phyloP scores from a whole-genome alignment of 2,329 filamentous ascomycete species.

The Ceratocystis colombiana region DNA sequence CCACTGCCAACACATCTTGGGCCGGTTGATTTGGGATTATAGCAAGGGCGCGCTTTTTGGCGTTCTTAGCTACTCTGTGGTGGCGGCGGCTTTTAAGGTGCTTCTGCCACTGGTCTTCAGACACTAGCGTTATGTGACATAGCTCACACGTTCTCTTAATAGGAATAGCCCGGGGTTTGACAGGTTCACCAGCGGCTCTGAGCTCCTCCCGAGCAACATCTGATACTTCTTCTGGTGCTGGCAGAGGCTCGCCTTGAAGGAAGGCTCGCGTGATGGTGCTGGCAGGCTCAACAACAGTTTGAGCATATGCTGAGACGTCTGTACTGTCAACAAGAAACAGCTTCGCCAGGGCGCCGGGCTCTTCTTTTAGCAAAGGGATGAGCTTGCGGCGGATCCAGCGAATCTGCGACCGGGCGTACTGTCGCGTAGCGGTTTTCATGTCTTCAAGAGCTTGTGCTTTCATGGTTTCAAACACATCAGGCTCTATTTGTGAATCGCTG shows the following conservation, averaged over 20 bases:
- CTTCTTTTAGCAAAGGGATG: constrained; percentile 54
- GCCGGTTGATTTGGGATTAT: constrained; percentile 26
- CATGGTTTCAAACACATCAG: constrained; percentile 43
- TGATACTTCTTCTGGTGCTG: constrained; percentile 42
- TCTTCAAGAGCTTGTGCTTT: constrained; percentile 55
- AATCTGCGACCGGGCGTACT: constrained; percentile 76
- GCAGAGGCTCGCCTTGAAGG: constrained; percentile 47
- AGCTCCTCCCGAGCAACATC: constrained; percentile 45
- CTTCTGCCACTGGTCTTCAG: constrained; percentile 41
- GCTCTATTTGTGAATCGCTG: constrained; percentile 26
- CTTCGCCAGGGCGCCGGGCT: constrained; percentile 42
- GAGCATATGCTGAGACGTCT: constrained; percentile 50
- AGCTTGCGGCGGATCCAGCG: constrained; percentile 82
- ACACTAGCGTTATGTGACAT: constrained; percentile 56
- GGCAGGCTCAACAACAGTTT: constrained; percentile 56
- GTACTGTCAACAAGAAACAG: constrained; percentile 78
- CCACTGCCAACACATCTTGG: constrained; percentile 8
- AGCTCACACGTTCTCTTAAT: constrained; percentile 57
- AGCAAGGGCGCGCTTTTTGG: constrained; percentile 34
- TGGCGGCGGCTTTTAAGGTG: constrained; percentile 35
- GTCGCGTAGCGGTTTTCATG: constrained; percentile 72
- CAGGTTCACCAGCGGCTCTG: constrained; percentile 30
- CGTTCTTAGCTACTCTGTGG: constrained; percentile 31
- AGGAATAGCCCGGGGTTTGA: constrained; percentile 44
- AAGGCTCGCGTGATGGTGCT: constrained; percentile 52